Conservation (phyloP, 805 yeast species). For the Yamadazyma phyllophila region DNA sequence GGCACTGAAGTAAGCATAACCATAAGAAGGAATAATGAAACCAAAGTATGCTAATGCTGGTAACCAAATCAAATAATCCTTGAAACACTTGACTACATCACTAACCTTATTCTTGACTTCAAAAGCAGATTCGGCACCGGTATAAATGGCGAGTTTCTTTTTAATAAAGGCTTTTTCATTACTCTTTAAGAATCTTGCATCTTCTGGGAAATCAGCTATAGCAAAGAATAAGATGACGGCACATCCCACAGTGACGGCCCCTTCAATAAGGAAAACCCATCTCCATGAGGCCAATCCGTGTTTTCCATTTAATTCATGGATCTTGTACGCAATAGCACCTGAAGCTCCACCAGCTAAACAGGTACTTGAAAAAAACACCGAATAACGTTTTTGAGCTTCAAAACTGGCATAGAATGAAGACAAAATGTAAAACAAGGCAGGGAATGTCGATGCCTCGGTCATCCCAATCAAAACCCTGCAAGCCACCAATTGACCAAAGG, state of each 20-base stretch:
- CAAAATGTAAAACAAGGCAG: conserved; percentile 69
- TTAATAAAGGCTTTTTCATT: conserved; percentile 56
- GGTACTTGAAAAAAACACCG: conserved; percentile 68
- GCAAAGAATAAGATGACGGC: conserved; percentile 42
- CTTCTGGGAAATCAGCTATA: conserved; percentile 73
- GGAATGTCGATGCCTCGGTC: conserved; percentile 71
- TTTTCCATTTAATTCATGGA: conserved; percentile 50
- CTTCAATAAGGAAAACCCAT: conserved; percentile 53
- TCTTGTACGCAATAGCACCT: conserved; percentile 68
- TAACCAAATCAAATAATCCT: conserved; percentile 57
- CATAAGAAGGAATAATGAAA: conserved; percentile 68
- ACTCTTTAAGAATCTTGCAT: conserved; percentile 46
- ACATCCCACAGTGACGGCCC: conserved; percentile 36
- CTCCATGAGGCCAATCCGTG: conserved; percentile 47
- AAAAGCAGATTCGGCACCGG: conserved; percentile 43
- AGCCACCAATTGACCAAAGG: conserved; percentile 56
- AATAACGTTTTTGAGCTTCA: conserved; percentile 68
- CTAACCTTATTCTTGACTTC: conserved; percentile 45
- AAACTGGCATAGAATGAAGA: conserved; percentile 61
- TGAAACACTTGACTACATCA: conserved; percentile 50
- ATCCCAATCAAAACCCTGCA: conserved; percentile 66
- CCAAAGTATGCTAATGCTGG: conserved; percentile 65
- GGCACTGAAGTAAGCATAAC: conserved; percentile 73
- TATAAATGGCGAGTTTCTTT: conserved; percentile 50
- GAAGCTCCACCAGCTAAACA: conserved; percentile 78